These are phyloP conservation scores for Coemansia reversa DNA, from an alignment of 192 early-diverging fungal genomes.

Conservation along the genomic window DNA sequence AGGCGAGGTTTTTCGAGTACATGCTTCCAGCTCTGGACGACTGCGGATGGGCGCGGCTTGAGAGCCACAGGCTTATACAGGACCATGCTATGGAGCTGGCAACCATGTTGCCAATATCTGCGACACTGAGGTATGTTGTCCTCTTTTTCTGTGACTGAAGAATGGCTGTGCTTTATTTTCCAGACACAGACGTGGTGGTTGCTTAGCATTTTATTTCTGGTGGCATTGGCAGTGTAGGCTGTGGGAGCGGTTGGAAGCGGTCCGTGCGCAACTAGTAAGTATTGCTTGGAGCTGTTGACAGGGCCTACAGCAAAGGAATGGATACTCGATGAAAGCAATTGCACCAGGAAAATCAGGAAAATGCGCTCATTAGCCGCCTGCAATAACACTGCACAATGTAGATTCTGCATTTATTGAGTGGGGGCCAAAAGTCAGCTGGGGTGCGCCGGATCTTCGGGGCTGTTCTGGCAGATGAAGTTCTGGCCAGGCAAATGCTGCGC, in stretches of 20 bases:
- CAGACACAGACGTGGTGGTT: neutral
- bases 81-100: conserved; percentile 17
- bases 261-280: conserved; percentile 43
- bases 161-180: neutral
- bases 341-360: conserved; percentile 9
- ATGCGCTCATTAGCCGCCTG: neutral
- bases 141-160: neutral
- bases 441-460: conserved; percentile 13
- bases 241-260: conserved; percentile 25
- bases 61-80: conserved; percentile 18
- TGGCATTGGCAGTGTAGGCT: conserved; percentile 20
- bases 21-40: conserved; percentile 28
- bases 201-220: neutral
- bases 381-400: conserved; percentile 18
- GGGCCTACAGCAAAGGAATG: neutral
- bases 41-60: conserved; percentile 32
- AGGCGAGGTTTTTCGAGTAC: conserved; percentile 6
- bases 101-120: conserved; percentile 1
- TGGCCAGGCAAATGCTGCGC: conserved; percentile 18
- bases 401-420: conserved; percentile 37
- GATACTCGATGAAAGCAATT: neutral
- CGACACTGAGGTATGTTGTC: conserved; percentile 18
- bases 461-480: conserved; percentile 11
- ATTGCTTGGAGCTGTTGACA: neutral
- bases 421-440: conserved; percentile 1